These are phyloP conservation scores for Phytophthora sp. DNA, from an alignment of 352 stramenopile genomes.

Conservation along the genomic window DNA sequence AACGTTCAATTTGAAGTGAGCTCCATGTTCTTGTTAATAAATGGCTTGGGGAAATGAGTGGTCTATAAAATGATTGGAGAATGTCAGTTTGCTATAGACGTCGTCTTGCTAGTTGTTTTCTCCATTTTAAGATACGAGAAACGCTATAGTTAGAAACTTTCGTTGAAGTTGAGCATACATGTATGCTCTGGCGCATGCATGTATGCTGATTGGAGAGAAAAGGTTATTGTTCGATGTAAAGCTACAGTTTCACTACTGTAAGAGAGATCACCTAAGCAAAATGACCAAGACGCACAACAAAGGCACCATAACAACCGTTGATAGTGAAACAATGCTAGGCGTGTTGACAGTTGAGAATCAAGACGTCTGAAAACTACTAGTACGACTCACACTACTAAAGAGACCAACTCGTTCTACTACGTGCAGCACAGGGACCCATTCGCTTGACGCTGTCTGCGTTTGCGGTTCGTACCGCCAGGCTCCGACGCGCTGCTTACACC, in stretches of 20 bases:
- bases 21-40: too few relatives aligned
- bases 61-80: too few relatives aligned
- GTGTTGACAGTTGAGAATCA: constrained; percentile 2
- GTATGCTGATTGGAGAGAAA: too few relatives aligned
- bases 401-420: constrained; percentile 7
- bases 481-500: constrained; percentile 13
- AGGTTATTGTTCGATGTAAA: too few relatives aligned
- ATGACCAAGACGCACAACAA: too few relatives aligned
- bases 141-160: not conserved
- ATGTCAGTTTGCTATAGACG: too few relatives aligned
- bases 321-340: not conserved
- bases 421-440: not conserved
- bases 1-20: too few relatives aligned
- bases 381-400: constrained; percentile 13
- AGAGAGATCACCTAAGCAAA: too few relatives aligned
- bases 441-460: not conserved
- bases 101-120: too few relatives aligned
- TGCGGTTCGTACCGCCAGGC: not conserved
- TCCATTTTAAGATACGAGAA: not conserved
- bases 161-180: not conserved
- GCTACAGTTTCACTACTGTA: too few relatives aligned
- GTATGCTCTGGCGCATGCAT: too few relatives aligned
- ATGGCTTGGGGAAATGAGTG: too few relatives aligned
- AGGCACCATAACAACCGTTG: not conserved
- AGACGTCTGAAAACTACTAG: constrained; percentile 8